phyloP scores from a whole-genome alignment of 306 rosid species.

The Trifolium subterraneum region DNA sequence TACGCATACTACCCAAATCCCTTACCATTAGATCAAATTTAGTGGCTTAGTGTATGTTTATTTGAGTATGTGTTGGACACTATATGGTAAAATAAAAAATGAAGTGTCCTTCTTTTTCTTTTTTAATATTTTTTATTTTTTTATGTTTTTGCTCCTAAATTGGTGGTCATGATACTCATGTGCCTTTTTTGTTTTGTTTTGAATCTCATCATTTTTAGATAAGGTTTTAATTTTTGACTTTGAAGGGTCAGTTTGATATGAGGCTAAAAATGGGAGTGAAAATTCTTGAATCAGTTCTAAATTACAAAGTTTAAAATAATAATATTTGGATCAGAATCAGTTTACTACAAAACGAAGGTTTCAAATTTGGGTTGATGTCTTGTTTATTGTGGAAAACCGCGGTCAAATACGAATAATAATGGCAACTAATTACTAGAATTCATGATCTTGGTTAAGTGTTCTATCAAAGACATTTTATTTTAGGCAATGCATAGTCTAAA shows the following conservation, averaged over 20 bases:
- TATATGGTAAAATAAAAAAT: no score
- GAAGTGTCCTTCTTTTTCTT: no score
- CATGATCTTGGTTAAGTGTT: background rate
- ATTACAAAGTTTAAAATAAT: background rate
- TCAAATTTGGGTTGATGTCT: no score
- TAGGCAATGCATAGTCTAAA: background rate
- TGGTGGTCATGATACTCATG: no score
- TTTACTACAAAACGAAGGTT: background rate
- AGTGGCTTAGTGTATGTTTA: no score
- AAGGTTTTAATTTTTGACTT: background rate
- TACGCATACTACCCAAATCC: no score
- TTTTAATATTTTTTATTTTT: no score
- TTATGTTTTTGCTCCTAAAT: no score
- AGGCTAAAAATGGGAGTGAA: background rate
- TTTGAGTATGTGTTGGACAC: no score
- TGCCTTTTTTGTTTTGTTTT: no score
- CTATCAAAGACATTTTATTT: background rate
- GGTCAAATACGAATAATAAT: background rate
- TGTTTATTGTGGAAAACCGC: background rate
- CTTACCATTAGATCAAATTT: no score
- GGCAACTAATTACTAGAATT: background rate
- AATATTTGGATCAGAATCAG: background rate
- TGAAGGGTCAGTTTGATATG: background rate
- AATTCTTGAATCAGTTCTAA: background rate
- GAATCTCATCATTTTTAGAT: background rate